phyloP scores from a whole-genome alignment of 2,329 filamentous ascomycete genomes.

The Xylaria sp. region DNA sequence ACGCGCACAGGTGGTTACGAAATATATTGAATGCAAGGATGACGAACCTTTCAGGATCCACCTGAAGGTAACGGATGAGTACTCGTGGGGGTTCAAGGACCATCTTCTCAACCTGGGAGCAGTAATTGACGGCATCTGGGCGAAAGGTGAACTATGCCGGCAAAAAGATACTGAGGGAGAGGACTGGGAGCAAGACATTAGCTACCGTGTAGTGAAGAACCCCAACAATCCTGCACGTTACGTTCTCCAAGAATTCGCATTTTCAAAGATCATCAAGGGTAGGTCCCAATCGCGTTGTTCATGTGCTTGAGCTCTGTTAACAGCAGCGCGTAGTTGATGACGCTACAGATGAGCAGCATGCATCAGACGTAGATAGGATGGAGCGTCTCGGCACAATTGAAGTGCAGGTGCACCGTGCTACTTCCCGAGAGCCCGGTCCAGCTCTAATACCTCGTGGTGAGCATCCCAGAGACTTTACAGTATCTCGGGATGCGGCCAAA shows the following conservation, averaged over 20 bases:
- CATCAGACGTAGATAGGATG: slow-evolving; percentile 31
- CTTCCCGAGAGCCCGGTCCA: background rate
- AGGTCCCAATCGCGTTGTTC: background rate
- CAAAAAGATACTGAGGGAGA: slow-evolving; percentile 12
- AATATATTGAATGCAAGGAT: slow-evolving; percentile 42
- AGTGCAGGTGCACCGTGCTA: slow-evolving; percentile 33
- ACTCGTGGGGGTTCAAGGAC: slow-evolving; percentile 25
- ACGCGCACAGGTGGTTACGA: slow-evolving; percentile 9
- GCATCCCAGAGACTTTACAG: slow-evolving; percentile 4
- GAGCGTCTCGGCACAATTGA: slow-evolving; percentile 41
- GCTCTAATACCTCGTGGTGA: slow-evolving; percentile 2
- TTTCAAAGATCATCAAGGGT: slow-evolving; percentile 39
- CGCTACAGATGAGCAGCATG: background rate
- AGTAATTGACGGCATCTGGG: slow-evolving; percentile 40
- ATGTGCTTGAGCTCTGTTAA: background rate
- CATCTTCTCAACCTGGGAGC: slow-evolving; percentile 35
- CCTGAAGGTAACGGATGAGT: slow-evolving; percentile 30
- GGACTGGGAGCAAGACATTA: slow-evolving; percentile 15
- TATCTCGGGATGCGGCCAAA: slow-evolving; percentile 38
- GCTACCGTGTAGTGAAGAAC: slow-evolving; percentile 16
- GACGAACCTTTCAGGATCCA: slow-evolving; percentile 38
- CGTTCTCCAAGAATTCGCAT: slow-evolving; percentile 37
- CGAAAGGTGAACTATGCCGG: slow-evolving; percentile 27
- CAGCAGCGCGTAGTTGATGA: slow-evolving; percentile 30
- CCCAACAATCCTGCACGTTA: slow-evolving; percentile 2